These are phyloP conservation scores for Kwoniella dejecticola DNA, from an alignment of 768 basidiomycete species.

Conservation along the genomic window DNA sequence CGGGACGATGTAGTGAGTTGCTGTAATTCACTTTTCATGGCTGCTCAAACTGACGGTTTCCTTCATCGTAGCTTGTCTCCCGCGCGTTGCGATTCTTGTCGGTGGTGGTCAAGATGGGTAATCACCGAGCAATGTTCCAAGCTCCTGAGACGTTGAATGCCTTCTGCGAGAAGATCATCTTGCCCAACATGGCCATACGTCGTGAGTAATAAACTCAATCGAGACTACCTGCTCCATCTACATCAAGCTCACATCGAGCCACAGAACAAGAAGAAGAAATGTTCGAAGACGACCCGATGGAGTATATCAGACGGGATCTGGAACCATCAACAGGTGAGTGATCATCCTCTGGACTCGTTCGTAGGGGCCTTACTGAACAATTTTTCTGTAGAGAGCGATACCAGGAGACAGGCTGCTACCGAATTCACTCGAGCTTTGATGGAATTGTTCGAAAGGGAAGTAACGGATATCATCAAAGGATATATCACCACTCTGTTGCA, in stretches of 20 bases:
- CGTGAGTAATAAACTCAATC: conserved; percentile 55
- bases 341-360: no score
- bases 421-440: conserved; percentile 94
- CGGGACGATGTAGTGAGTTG: conserved; percentile 70
- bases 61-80: conserved; percentile 66
- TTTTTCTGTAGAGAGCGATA: conserved; percentile 70
- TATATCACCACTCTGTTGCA: conserved; percentile 77
- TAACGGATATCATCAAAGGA: conserved; percentile 82
- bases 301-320: conserved; percentile 86
- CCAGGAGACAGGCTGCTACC: conserved; percentile 86
- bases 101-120: conserved; percentile 83
- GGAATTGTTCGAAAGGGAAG: conserved; percentile 71
- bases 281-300: conserved; percentile 95
- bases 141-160: conserved; percentile 74
- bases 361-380: no score
- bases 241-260: no score
- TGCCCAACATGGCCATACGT: conserved; percentile 87
- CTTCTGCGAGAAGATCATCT: conserved; percentile 83
- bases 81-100: conserved; percentile 89
- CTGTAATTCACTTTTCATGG: neutral
- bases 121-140: conserved; percentile 76
- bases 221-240: no score
- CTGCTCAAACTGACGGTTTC: neutral
- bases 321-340: conserved; percentile 64
- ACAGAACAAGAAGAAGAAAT: conserved; percentile 84